phyloP scores from a whole-genome alignment of 139 green algal genomes.

The Closterium sp. region DNA sequence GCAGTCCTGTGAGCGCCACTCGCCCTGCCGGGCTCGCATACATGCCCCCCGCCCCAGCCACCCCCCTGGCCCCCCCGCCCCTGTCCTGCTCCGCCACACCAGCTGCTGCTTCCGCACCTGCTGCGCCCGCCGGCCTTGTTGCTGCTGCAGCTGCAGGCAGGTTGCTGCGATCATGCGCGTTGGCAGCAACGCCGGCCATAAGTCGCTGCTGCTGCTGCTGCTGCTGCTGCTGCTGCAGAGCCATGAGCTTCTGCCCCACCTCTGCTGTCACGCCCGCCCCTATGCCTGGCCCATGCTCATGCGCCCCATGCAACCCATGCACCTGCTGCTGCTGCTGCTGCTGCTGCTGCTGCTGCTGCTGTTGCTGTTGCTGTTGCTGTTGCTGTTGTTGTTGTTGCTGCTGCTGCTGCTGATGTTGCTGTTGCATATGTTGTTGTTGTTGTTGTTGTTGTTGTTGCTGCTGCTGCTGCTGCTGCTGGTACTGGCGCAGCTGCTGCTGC shows the following conservation, averaged over 20 bases:
- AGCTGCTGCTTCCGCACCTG: background rate
- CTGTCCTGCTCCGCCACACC: background rate
- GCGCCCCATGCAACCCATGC: background rate
- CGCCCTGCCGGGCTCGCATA: background rate
- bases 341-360: background rate
- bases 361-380: background rate
- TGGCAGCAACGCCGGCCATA: background rate
- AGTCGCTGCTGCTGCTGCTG: background rate
- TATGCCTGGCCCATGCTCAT: background rate
- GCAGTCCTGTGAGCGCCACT: background rate
- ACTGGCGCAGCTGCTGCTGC: background rate
- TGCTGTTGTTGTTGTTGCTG: background rate
- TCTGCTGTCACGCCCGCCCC: background rate
- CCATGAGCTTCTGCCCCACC: background rate
- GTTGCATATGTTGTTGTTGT: background rate
- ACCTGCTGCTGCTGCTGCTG: background rate
- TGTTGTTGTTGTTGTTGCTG: background rate
- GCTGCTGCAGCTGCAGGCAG: no score
- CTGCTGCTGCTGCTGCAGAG: background rate
- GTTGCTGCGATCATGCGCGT: background rate
- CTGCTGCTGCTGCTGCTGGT: background rate
- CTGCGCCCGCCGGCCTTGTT: background rate
- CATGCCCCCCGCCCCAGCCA: background rate
- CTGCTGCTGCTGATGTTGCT: background rate
- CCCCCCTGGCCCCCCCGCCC: no score